Evolutionary conservation across 2,329 filamentous ascomycete genomes (phyloP), one percentile per base, ranked within the genome.

Genomic region (Colletotrichum simmondsii): DNA sequence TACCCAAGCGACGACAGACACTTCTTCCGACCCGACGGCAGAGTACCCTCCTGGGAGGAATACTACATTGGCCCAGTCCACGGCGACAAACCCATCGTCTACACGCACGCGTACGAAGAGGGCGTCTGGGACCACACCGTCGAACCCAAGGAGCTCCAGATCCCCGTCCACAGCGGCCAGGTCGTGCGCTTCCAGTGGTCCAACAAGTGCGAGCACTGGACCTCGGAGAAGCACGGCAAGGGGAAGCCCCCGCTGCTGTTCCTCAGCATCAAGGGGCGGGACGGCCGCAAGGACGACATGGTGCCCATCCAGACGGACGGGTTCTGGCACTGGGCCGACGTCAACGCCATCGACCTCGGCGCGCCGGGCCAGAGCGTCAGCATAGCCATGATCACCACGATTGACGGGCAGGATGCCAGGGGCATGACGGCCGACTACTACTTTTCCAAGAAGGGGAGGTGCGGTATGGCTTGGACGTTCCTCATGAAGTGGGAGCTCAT

Each of bases 141-240:
- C 77, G 84, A 87, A 67, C 95, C 94, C 0, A 79, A 82, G 5
- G 80, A 82, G 63, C 89, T 89, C 74, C 85, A 89, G 37, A 91
- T 97, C 71, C 84, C 87, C 1, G 88, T 94, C 4, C 79, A 89
- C 75, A 88, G 90, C 76, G 77, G 82, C 42, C 83, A 88, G 53
- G 83, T 87, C 1, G 84, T 97, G 32, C 90, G 94, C 19, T 98
- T 98, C 83, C 92, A 94, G 78, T 95, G 97, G 79, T 90, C 89
- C 65, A 93, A 93, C 71, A 79, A 92, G 12, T 98, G 96, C 80
- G 89, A 91, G 78, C 96, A 98, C 81, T 98, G 94, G 94, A 91
- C 91, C 56, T 86, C 92, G n/a, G 88, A 92, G 75, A 88, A 87
- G 73, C 88, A 93, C 75, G 93, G 93, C 0, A 83, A 86, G 66